These are phyloP conservation scores for Candida maris DNA, from an alignment of 805 yeast genomes.

Conservation along the genomic window DNA sequence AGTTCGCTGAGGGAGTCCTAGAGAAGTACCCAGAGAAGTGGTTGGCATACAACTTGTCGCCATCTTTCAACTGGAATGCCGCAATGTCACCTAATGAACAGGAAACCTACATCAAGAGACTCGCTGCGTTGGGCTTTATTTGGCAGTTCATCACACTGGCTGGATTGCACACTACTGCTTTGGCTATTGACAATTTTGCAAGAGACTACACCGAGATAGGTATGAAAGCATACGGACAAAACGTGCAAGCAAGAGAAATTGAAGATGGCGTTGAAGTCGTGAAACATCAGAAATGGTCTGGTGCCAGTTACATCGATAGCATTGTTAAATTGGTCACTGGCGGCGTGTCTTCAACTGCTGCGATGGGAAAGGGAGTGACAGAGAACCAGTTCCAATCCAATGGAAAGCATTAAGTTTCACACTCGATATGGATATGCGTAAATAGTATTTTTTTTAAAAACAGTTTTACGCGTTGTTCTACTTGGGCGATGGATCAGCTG, in stretches of 20 bases:
- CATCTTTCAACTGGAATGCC: conserved; percentile 96
- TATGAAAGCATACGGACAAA: conserved; percentile 93
- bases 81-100: conserved; percentile 88
- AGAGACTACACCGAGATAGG: conserved; percentile 75
- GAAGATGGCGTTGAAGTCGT: conserved; percentile 89
- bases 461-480: no score
- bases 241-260: conserved; percentile 84
- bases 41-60: conserved; percentile 95
- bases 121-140: conserved; percentile 85
- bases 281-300: conserved; percentile 98
- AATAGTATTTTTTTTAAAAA: no score
- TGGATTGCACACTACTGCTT: conserved; percentile 93
- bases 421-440: no score
- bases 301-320: conserved; percentile 94
- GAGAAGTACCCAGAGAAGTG: conserved; percentile 81
- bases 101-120: conserved; percentile 82
- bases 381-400: conserved; percentile 81
- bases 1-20: conserved; percentile 89
- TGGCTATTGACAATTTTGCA: conserved; percentile 84
- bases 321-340: conserved; percentile 87
- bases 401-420: conserved; percentile 9
- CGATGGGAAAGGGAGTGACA: conserved; percentile 98
- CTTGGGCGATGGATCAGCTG: no score
- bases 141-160: conserved; percentile 99
- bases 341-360: conserved; percentile 93